Percentiles rank a stretch among this genome's conserved stretches.
Evolutionary conservation across 1,284 basidiomycete species (phyloP).

Genomic region (Tilletia walkeri): DNA sequence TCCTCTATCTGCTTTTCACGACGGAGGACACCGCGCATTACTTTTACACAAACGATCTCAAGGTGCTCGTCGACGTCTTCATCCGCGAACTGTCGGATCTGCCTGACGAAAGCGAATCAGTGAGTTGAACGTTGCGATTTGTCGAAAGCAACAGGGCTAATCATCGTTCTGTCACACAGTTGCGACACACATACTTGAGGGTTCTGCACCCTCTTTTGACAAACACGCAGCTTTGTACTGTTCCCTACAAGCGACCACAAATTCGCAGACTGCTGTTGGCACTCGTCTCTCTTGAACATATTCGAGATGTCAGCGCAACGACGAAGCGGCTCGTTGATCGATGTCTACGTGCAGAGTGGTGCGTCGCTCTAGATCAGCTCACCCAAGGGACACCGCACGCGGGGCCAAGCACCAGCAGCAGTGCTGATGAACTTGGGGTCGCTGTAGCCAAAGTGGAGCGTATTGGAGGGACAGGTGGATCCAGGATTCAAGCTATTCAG

Average conservation of each 20-base stretch:
- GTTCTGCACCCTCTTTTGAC: constrained; percentile 92
- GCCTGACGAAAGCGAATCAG: constrained; percentile 88
- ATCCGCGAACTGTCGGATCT: constrained; percentile 85
- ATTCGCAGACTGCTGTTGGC: constrained; percentile 80
- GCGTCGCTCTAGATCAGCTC: constrained; percentile 56
- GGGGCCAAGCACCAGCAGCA: not conserved
- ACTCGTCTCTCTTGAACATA: constrained; percentile 70
- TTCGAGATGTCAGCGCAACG: constrained; percentile 69
- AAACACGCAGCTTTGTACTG: constrained; percentile 80
- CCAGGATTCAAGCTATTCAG: too few species aligned
- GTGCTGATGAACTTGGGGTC: not conserved
- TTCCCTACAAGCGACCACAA: constrained; percentile 86
- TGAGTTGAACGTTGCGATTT: constrained; percentile 57
- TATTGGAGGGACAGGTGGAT: too few species aligned
- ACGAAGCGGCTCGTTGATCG: constrained; percentile 88
- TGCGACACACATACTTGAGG: constrained; percentile 93
- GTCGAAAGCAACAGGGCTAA: too few species aligned
- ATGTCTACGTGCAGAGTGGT: constrained; percentile 84
- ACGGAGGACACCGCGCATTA: constrained; percentile 89
- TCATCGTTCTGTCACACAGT: constrained; percentile 58
- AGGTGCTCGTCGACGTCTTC: constrained; percentile 94
- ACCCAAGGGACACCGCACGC: not conserved
- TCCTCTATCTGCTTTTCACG: constrained; percentile 91
- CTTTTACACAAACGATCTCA: constrained; percentile 96
- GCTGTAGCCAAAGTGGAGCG: constrained; percentile 6